Evolutionary conservation across 2,329 filamentous ascomycete species (phyloP), one percentile per base, ranked within the genome.

Genomic region (Sporothrix pseudoabietina): DNA sequence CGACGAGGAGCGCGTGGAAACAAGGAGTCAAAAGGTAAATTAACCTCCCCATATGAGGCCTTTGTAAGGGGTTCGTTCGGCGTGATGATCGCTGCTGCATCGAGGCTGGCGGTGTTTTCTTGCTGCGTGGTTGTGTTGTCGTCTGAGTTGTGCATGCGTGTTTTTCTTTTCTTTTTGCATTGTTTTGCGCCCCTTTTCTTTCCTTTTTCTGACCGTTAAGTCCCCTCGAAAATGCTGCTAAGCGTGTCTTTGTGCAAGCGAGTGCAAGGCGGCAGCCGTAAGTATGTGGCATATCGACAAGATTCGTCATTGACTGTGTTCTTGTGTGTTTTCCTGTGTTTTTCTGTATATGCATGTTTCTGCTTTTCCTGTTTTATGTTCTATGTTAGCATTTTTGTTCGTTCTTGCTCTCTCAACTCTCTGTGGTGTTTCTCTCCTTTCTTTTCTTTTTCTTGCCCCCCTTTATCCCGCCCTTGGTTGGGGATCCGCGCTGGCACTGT

Each of bases 1-100:
- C 32, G 8, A 30, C 22, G 22, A 66, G n/a, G 12, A 66, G n/a
- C n/a, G 61, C 39, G 39, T 30, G 39, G 22, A 44, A 30, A 66
- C 61, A 66, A 65, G 39, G 59, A 65, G 55, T 59, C 26, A 35
- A 65, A 9, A 44, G 61, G 44, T 30, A 66, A 68, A 52, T 35
- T 52, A 35, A 68, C 63, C 8, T 44, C 16, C 30, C 30, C 19
- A 59, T 59, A 59, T 22, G 22, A 32, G 26, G 41, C 41, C 44
- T 54, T 69, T 32, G 66, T 39, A 69, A 69, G 66, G 66, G 66
- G 26, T 22, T 66, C 26, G 22, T 52, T 16, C 44, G 26, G 65
- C n/a, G n/a, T 41, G 49, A n/a, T 35, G 32, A 57, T 70, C 68
- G 32, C 32, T 70, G 47, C 49, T 70, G 32, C n/a, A 26, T 70